Evolutionary conservation across 2,329 filamentous ascomycete species (phyloP).

Genomic region (Penicillium hordei): DNA sequence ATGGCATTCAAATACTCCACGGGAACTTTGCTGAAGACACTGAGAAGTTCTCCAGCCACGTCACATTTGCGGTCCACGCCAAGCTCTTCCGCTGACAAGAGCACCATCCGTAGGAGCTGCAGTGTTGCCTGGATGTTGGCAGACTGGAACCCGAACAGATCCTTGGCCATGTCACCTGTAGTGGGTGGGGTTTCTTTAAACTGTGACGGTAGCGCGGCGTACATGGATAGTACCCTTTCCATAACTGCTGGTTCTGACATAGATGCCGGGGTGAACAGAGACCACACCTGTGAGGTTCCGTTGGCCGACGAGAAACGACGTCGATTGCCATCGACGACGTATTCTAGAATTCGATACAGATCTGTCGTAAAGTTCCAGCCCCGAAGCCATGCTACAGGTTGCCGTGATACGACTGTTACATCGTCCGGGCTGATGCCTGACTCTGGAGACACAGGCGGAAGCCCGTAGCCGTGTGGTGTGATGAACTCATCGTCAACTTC

Average conservation of each 20-base stretch:
- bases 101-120: constrained; percentile 50
- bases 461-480: constrained; percentile 28
- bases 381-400: constrained; percentile 48
- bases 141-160: constrained; percentile 51
- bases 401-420: constrained; percentile 12
- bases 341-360: constrained; percentile 57
- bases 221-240: constrained; percentile 28
- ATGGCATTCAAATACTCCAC: constrained; percentile 50
- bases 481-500: constrained; percentile 52
- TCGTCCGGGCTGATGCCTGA: constrained; percentile 15
- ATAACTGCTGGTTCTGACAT: constrained; percentile 28
- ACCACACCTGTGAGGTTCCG: constrained; percentile 26
- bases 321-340: constrained; percentile 39
- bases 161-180: constrained; percentile 34
- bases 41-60: constrained; percentile 47
- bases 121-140: constrained; percentile 53
- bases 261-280: constrained; percentile 21
- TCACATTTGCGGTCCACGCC: constrained; percentile 48
- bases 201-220: constrained; percentile 25
- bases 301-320: constrained; percentile 26
- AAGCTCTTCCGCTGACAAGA: constrained; percentile 40
- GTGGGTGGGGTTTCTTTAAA: constrained; percentile 29
- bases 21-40: constrained; percentile 46
- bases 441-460: constrained; percentile 20
- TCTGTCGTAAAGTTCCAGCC: constrained; percentile 61